phyloP scores from a whole-genome alignment of 192 early-diverging fungal genomes.

The Backusella sp. region DNA sequence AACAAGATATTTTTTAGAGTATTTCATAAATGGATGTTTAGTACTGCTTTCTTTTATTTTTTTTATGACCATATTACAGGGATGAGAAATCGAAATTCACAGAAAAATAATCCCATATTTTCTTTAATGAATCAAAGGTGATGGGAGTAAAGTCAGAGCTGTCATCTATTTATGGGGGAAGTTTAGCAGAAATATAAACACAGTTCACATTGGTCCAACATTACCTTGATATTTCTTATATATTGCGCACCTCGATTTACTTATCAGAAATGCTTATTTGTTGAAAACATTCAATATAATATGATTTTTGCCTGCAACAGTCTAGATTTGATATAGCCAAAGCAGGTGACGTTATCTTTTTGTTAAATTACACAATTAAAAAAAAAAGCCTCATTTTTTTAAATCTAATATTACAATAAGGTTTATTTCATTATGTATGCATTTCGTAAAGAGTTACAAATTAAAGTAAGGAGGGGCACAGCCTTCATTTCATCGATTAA shows the following conservation, averaged over 20 bases:
- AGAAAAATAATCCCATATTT: neutral
- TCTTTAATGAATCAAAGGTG: neutral
- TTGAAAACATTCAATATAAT: neutral
- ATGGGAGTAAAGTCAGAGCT: neutral
- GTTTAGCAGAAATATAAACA: neutral
- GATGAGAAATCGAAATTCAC: neutral
- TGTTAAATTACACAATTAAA: neutral
- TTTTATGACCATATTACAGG: neutral
- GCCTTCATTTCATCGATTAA: neutral
- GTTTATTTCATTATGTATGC: slow-evolving; percentile 1
- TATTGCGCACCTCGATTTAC: neutral
- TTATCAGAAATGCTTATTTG: neutral
- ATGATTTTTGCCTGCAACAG: neutral
- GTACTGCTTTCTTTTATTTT: neutral
- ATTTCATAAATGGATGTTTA: neutral
- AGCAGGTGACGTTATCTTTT: neutral
- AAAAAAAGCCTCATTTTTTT: neutral
- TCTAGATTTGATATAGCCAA: neutral
- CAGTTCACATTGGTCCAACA: neutral
- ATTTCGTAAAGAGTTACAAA: slow-evolving; percentile 1
- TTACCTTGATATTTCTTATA: too few relatives aligned
- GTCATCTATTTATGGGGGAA: neutral
- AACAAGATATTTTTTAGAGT: neutral
- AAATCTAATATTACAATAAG: neutral
- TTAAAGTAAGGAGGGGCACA: neutral